Evolutionary conservation across 441 rosid genomes (phyloP), one percentile per base, ranked within the genome.

Genomic region (Aquilaria agallochum): DNA sequence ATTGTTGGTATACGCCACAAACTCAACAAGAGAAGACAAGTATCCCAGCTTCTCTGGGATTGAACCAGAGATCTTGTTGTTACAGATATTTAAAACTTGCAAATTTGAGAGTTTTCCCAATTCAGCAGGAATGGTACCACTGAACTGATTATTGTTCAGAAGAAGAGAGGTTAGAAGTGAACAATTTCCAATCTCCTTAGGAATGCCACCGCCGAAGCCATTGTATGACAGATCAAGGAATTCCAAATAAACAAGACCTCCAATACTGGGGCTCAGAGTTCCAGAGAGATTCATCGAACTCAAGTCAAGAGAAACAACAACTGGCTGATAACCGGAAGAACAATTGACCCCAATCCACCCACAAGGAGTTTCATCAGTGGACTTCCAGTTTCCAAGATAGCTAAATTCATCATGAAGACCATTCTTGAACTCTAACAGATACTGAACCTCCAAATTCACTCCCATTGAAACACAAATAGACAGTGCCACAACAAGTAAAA

Each of bases 281-380:
- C 65, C 53, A 53, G 54, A 56, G 71, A 84, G 80, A 69, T 72
- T 67, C 15, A 84, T 55, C 53, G 83, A 70, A 42, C 59, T 70
- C 72, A 84, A 83, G 72, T 64, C 58, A 62, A n/a, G 49, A 57
- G 70, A 58, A 61, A 57, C 67, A 9, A 36, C 42, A 36, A 36
- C 42, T 2, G 42, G 42, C 42, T 36, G 5, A 8, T 36, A 36
- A 36, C 42, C 5, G 5, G 42, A 36, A 36, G 56, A 68, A 76
- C 89, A 84, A 12, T 40, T 11, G 13, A 81, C 62, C 57, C 87
- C 89, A 0, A 68, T 65, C 89, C 89, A 84, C 62, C 65, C 78
- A 68, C 86, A 81, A 11, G 84, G 86, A 63, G 68, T 63, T 33
- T 67, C 63, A 62, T 76, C 85, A 8, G 76, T 63, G 15, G 47